A percentile compares a stretch with the other conserved stretches of the same genome.
Conservation (phyloP, 345 rosid species). For the Salix dunnii region DNA sequence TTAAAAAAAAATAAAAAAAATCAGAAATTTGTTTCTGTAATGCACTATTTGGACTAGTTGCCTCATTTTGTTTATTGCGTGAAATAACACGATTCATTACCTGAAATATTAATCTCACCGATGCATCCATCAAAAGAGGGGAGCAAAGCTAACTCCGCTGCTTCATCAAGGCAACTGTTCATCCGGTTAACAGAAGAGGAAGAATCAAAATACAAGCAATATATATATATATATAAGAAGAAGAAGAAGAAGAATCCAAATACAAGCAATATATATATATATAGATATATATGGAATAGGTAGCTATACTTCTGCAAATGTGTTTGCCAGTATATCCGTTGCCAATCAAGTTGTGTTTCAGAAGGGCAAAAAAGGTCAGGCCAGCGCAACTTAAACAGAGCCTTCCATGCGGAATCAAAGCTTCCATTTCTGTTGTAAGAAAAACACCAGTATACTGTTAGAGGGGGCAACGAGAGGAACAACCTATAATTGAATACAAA, state of each 20-base stretch:
- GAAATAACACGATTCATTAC: conserved; percentile 24
- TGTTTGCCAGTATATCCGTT: conserved; percentile 69
- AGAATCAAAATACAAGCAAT: not conserved
- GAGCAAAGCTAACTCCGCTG: conserved; percentile 59
- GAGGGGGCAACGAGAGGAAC: not conserved
- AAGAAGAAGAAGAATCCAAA: not conserved
- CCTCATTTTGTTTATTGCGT: no score
- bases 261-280: not conserved
- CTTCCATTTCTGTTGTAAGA: conserved; percentile 36
- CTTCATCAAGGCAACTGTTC: conserved; percentile 87
- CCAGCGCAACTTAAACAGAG: conserved; percentile 66
- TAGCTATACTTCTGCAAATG: conserved; percentile 65
- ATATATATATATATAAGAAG: not conserved
- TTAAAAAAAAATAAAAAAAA: not conserved
- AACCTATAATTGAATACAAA: not conserved
- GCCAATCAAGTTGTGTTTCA: conserved; percentile 53
- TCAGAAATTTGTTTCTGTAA: no score
- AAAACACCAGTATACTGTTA: conserved; percentile 1
- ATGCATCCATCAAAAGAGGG: conserved; percentile 62
- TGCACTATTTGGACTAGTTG: no score
- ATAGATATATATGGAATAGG: conserved; percentile 6
- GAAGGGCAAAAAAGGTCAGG: conserved; percentile 30
- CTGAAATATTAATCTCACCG: conserved; percentile 52
- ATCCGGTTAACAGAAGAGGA: conserved; percentile 23
- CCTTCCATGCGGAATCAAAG: conserved; percentile 56